Evolutionary conservation across 1,139 yeast species (phyloP).

Genomic region (Zygosaccharomyces sapae): DNA sequence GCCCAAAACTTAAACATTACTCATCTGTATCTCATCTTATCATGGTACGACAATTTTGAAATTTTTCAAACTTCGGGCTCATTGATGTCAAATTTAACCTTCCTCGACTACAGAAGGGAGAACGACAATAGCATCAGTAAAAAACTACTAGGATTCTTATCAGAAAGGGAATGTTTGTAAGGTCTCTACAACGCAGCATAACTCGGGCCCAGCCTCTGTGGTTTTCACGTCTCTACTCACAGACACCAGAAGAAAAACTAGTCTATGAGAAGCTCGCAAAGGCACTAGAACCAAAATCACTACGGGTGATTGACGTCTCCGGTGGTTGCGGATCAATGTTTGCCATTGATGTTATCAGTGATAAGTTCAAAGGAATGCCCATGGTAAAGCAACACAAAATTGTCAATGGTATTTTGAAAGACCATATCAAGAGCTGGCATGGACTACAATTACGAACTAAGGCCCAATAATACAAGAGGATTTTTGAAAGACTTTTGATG

Average conservation of each 20-base stretch:
- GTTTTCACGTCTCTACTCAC: conserved; percentile 19
- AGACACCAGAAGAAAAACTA: conserved; percentile 65
- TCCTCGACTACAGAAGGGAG: background rate
- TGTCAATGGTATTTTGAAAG: conserved; percentile 76
- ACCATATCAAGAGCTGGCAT: conserved; percentile 90
- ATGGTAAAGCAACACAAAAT: conserved; percentile 89
- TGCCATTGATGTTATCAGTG: conserved; percentile 74
- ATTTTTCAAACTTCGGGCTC: conserved; percentile 3
- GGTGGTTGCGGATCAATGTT: conserved; percentile 99
- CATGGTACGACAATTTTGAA: background rate
- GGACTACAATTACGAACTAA: conserved; percentile 84
- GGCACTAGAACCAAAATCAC: conserved; percentile 53
- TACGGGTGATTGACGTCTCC: conserved; percentile 74
- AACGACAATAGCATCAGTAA: background rate
- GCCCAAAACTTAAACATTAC: conserved; percentile 8
- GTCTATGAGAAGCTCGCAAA: conserved; percentile 53
- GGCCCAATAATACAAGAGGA: conserved; percentile 8
- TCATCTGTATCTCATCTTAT: background rate
- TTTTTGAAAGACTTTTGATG: background rate
- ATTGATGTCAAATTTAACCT: background rate
- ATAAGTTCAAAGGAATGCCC: conserved; percentile 68
- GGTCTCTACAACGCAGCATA: background rate
- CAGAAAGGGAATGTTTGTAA: background rate
- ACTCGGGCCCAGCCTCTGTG: conserved; percentile 1
- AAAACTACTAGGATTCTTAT: background rate